Percentiles rank a stretch among this genome's conserved stretches.
phyloP scores from a whole-genome alignment of 1,139 yeast species.

The Pichia sp. region DNA sequence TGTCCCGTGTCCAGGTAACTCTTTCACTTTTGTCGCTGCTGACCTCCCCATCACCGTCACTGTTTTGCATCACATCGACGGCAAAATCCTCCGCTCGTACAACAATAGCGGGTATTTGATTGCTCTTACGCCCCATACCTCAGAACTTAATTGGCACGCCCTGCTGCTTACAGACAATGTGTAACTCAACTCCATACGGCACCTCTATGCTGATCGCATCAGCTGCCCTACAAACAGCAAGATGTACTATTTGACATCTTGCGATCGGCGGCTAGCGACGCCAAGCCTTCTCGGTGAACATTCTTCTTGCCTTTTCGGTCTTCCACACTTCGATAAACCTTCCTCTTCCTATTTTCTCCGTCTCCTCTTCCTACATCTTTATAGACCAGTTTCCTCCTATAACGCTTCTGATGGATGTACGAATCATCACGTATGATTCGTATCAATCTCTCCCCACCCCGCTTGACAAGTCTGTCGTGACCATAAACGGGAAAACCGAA shows the following conservation, averaged over 20 bases:
- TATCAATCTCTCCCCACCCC: slow-evolving; percentile 50
- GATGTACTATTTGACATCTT: not conserved
- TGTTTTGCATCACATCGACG: not conserved
- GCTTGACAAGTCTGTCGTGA: slow-evolving; percentile 37
- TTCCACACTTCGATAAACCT: not conserved
- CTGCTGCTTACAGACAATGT: no score
- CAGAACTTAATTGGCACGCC: not conserved
- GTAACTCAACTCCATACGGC: no score
- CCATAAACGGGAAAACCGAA: slow-evolving; percentile 24
- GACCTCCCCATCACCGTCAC: not conserved
- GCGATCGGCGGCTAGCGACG: not conserved
- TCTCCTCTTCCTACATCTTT: not conserved
- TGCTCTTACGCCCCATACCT: not conserved
- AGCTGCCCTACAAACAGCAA: no score
- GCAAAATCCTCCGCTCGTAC: not conserved
- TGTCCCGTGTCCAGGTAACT: slow-evolving; percentile 19
- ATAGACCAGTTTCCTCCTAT: not conserved
- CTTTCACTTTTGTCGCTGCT: not conserved
- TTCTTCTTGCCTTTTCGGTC: no score
- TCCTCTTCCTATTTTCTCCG: not conserved
- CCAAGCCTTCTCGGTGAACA: not conserved
- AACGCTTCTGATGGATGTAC: slow-evolving; percentile 31
- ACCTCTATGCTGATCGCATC: no score
- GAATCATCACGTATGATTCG: slow-evolving; percentile 57
- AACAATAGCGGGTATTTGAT: not conserved